Conservation (phyloP, 139 green algal genomes). For the Nannochloris sp. region DNA sequence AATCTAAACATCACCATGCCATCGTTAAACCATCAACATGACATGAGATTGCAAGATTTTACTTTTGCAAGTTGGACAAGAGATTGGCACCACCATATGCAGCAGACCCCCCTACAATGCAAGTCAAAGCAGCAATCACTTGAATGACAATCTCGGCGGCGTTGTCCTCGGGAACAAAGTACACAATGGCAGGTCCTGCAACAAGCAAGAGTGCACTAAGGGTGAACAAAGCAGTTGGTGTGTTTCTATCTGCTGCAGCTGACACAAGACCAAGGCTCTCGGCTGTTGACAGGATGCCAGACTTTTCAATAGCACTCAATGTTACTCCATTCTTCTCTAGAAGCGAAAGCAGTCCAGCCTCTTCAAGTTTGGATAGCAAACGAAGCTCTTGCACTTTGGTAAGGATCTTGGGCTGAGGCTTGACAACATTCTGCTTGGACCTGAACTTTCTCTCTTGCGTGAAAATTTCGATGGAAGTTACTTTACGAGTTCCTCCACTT, state of each 20-base stretch:
- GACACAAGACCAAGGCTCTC: slow-evolving; percentile 49
- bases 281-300: slow-evolving; percentile 58
- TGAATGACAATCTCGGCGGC: slow-evolving; percentile 30
- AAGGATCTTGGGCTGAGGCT: slow-evolving; percentile 23
- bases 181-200: slow-evolving; percentile 38
- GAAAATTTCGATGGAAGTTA: slow-evolving; percentile 30
- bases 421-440: slow-evolving; percentile 16
- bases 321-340: slow-evolving; percentile 55
- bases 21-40: no score
- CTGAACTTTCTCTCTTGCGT: slow-evolving; percentile 27
- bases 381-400: slow-evolving; percentile 38
- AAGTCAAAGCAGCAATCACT: slow-evolving; percentile 21
- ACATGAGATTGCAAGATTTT: background rate
- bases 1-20: no score
- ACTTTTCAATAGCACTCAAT: slow-evolving; percentile 59
- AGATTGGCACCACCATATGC: slow-evolving; percentile 41
- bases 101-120: slow-evolving; percentile 35
- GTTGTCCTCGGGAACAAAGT: slow-evolving; percentile 37
- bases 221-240: slow-evolving; percentile 28
- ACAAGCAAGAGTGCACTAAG: slow-evolving; percentile 29
- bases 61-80: slow-evolving; percentile 40
- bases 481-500: slow-evolving; percentile 7
- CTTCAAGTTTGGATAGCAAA: slow-evolving; percentile 53
- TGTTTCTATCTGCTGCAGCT: slow-evolving; percentile 38
- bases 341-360: slow-evolving; percentile 47